Evolutionary conservation across 345 rosid species (phyloP).

Genomic region (Eucalyptus shirleyi): DNA sequence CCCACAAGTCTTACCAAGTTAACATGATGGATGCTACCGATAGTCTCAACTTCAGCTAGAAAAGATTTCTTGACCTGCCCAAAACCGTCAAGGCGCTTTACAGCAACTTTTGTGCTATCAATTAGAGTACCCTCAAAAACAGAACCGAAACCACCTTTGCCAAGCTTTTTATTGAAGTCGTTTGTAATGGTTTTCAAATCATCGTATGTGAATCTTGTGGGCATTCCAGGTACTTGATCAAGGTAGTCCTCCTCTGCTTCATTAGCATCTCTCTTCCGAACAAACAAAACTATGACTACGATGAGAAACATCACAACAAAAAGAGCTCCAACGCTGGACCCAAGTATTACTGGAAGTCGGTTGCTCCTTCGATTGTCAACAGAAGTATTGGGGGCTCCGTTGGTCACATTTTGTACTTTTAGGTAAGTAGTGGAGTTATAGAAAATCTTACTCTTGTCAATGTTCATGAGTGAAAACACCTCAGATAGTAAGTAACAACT

Average conservation of each 20-base stretch:
- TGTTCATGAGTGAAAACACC: neutral
- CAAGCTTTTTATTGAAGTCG: slow-evolving; percentile 4
- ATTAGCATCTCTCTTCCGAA: neutral
- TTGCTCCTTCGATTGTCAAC: neutral
- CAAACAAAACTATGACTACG: neutral
- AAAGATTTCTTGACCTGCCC: slow-evolving; percentile 8
- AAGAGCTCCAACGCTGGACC: neutral
- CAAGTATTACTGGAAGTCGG: neutral
- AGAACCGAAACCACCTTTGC: slow-evolving; percentile 22
- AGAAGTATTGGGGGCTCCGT: neutral
- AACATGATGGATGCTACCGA: slow-evolving; percentile 16
- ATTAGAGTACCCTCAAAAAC: slow-evolving; percentile 7
- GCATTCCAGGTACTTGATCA: neutral
- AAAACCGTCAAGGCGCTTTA: slow-evolving; percentile 9
- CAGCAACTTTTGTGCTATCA: slow-evolving; percentile 12
- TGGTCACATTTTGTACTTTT: neutral
- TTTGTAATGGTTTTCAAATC: neutral
- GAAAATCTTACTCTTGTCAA: neutral
- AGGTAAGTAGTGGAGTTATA: neutral
- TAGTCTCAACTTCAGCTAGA: slow-evolving; percentile 12
- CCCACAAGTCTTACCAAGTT: slow-evolving; percentile 15
- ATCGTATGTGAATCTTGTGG: neutral
- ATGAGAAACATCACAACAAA: neutral
- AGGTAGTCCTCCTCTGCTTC: neutral
- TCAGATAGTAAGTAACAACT: neutral